Conservation (phyloP, 768 basidiomycete genomes). For the Dentipellis fragilis region DNA sequence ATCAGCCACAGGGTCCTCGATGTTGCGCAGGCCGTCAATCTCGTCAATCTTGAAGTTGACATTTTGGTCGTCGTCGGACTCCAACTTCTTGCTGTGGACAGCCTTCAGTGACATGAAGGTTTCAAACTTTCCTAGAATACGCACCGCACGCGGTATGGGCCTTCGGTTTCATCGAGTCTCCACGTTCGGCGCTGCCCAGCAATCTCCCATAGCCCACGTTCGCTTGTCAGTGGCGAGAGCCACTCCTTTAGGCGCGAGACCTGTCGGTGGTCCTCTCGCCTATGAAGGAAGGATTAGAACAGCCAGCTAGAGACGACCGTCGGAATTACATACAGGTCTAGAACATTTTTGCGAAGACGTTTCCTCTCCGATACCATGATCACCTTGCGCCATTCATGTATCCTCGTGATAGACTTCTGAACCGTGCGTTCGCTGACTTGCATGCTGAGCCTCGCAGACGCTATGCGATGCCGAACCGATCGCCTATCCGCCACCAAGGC, state of each 20-base stretch:
- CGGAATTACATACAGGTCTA: slow-evolving; percentile 52
- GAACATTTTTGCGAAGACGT: slow-evolving; percentile 53
- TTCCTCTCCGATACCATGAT: slow-evolving; percentile 64
- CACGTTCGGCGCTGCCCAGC: slow-evolving; percentile 41
- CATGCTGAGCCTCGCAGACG: slow-evolving; percentile 49
- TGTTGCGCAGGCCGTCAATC: slow-evolving; percentile 35
- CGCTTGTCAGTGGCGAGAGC: slow-evolving; percentile 51
- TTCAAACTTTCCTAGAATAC: slow-evolving; percentile 8
- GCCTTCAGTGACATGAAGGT: not conserved
- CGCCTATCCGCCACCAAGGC: slow-evolving; percentile 41
- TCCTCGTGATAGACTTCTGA: slow-evolving; percentile 50
- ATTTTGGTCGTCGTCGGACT: slow-evolving; percentile 41
- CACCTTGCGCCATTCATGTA: slow-evolving; percentile 65
- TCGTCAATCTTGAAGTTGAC: slow-evolving; percentile 38
- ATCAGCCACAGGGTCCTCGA: slow-evolving; percentile 43
- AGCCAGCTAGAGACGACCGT: not conserved
- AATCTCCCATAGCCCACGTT: slow-evolving; percentile 77
- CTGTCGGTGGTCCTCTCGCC: slow-evolving; percentile 71
- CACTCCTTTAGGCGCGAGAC: slow-evolving; percentile 51
- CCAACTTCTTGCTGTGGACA: slow-evolving; percentile 58
- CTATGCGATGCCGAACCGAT: slow-evolving; percentile 40
- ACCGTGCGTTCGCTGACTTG: slow-evolving; percentile 55
- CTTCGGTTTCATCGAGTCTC: slow-evolving; percentile 88
- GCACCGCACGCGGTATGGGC: slow-evolving; percentile 77
- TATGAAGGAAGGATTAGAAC: slow-evolving; percentile 21